Evolutionary conservation across 441 rosid genomes (phyloP), one percentile per base, ranked within the genome.

Genomic region (Bocquillonia castaneifolia): DNA sequence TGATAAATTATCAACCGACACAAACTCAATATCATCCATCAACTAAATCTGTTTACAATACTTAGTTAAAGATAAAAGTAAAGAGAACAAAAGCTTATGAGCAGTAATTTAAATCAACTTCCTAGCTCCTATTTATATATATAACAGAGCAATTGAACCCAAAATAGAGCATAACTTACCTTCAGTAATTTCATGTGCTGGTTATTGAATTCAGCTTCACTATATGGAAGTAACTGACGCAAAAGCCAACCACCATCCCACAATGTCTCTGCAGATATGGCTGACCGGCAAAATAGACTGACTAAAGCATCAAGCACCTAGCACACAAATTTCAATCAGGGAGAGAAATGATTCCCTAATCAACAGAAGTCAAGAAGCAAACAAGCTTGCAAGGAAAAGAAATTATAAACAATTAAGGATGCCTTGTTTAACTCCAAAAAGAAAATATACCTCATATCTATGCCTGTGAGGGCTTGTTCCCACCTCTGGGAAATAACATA

Each of bases 181-280:
- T 86, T 86, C 72, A 95, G 80, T 78, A 86, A 75, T 68, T 73
- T 63, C 59, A 86, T 93, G 83, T 95, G 98, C 75, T 83, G 85
- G 55, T 80, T 78, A 78, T 88, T 91, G 72, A 95, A 85, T 75
- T 92, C 99, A 55, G 86, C 88, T 80, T 88, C 87, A 18, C 89
- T 88, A 63, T 95, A 85, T 72, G 96, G 98, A 74, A 92, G 95
- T 77, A 95, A 78, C 72, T 95, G 99, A 44, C 89, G 99, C 78
- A 95, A 80, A 68, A 95, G 96, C 99, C 99, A 95, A 48, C 98
- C 97, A 56, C 97, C 98, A 81, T 85, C 89, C 99, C 99, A 89
- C 79, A 92, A 74, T 59, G 88, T 89, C 78, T 95, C 99, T n/a
- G 98, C 92, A 51, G 95, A 82, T 77, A 95, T 79, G 80, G 85